Base-by-base conservation (phyloP, 768 basidiomycete species). In the Astraeus odoratus region DNA sequence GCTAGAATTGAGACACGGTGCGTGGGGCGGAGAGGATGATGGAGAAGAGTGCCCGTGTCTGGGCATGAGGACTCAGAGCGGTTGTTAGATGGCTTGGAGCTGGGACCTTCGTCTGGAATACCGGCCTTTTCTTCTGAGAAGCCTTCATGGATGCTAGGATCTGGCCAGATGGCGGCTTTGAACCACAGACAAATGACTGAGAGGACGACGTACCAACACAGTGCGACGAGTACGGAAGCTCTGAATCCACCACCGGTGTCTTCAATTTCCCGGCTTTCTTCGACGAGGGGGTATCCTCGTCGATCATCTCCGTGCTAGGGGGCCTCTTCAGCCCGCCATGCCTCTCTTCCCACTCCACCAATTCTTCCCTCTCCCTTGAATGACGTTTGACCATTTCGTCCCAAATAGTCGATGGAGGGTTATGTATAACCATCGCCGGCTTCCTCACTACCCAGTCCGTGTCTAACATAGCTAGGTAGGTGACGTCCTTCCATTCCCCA, bases 371-470 rank as follows among this genome's bases (percentile, higher is more conserved):
- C 61, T 84, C 81, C 34, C 66, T 63, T 46, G 75, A 64, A 52
- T 84, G 81, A 19, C 81, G 72, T 16, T 59, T 47, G 35, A 84
- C 67, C 42, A 84, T 64, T 53, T 80, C 81, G 42, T 82, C 81
- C 82, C 82, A 84, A 3, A 76, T 56, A 1, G 72, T 69, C 31
- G 59, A 55, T 0, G 71, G 15, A 55, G 5, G 8, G 2, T 15
- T 7, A 22, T 18, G 30, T 43, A 1, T 34, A 18, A 4, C 35
- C 18, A 52, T 58, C 46, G 64, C 53, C 37, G 57, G 56, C 10
- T 48, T 43, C 16, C 60, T 68, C 29, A 77, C 50, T 20, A 63
- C 43, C 79, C 79, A 83, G 36, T 83, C 81, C 0, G 77, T 81
- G 37, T 75, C 80, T 42, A 84, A 58, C 51, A 84, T 68, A 7